These are phyloP conservation scores for Coleophoma crateriformis DNA, from an alignment of 2,329 filamentous ascomycete genomes.

Conservation along the genomic window DNA sequence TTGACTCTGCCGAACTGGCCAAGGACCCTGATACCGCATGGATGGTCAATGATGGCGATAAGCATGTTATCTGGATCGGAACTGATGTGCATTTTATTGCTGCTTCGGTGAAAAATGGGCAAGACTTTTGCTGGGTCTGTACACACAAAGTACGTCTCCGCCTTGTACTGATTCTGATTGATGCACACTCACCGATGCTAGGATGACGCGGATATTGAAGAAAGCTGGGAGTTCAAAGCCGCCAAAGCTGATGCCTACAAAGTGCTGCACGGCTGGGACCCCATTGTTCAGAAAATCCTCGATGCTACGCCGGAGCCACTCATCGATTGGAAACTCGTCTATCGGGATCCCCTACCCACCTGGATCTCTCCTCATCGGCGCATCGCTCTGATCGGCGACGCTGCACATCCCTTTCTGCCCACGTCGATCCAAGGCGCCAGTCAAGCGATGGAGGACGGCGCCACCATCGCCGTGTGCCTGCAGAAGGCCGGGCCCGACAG, in stretches of 20 bases:
- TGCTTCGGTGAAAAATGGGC: constrained; percentile 44
- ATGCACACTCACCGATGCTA: neutral
- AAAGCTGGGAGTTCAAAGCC: constrained; percentile 32
- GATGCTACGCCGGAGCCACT: constrained; percentile 17
- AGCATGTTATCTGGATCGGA: constrained; percentile 45
- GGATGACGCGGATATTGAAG: constrained; percentile 36
- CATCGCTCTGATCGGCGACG: constrained; percentile 30
- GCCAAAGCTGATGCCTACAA: constrained; percentile 9
- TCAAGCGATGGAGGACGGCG: constrained; percentile 33
- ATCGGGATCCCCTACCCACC: constrained; percentile 22
- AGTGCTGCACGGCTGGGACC: constrained; percentile 17
- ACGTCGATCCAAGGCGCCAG: constrained; percentile 31
- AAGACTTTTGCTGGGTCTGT: constrained; percentile 49
- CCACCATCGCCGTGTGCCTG: constrained; percentile 29
- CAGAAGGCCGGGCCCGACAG: constrained; percentile 9
- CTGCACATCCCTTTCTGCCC: constrained; percentile 32
- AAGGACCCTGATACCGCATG: constrained; percentile 25
- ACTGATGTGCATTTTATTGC: constrained; percentile 47
- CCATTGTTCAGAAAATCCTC: constrained; percentile 16
- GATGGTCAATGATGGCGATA: constrained; percentile 36
- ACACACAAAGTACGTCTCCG: constrained; percentile 36
- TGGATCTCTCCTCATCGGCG: constrained; percentile 21
- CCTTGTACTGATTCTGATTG: no score
- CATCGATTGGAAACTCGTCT: constrained; percentile 26
- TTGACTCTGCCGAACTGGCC: constrained; percentile 25